Evolutionary conservation across 2,329 filamentous ascomycete genomes (phyloP), one percentile per base, ranked within the genome.

Genomic region (Colletotrichum spinosum): DNA sequence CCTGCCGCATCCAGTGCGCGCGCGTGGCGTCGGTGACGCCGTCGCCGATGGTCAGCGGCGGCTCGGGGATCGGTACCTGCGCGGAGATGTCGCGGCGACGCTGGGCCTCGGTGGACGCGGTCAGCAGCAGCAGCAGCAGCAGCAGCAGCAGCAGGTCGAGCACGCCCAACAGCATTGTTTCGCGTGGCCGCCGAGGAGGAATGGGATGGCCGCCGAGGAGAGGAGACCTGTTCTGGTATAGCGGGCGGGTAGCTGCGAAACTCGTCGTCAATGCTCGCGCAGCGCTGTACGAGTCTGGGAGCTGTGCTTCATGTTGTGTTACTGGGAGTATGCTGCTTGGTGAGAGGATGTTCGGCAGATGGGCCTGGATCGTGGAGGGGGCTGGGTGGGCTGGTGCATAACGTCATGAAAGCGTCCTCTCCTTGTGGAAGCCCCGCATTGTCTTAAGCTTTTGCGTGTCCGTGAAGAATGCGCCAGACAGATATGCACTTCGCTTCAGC

Each of bases 1-100:
- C 83, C 39, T 76, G 72, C 15, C 83, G 78, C 81, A 88, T 87
- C 83, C 84, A 87, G 70, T 84, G 72, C 1, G 77, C 77, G 25
- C 83, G 76, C 8, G 77, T 81, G 39, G 71, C 70, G 60, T 75
- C 75, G 2, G 79, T 71, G 41, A 84, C 74, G 34, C 35, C 70
- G 60, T 75, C 75, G 2, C 79, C 71, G 41, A 84, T 74, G 34
- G 45, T 17, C 35, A 51, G 33, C 58, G 13, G 48, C 35, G 57
- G 39, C 9, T 34, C 45, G 41, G 25, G 49, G 12, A 25, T 59
- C n/a, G 37, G 42, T 7, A 38, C 34, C 37, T 53, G 48, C 42
- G 35, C 10, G 35, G 55, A 48, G 34, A 17, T 45, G 49, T 38
- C 45, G n/a, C 48, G 34, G 46, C 25, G 49, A 25, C 41, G 46